Percentiles rank a stretch among this genome's conserved stretches.
These are phyloP conservation scores for Cryptosporidium bovis DNA, from an alignment of 169 alveolate genomes.

Conservation along the genomic window DNA sequence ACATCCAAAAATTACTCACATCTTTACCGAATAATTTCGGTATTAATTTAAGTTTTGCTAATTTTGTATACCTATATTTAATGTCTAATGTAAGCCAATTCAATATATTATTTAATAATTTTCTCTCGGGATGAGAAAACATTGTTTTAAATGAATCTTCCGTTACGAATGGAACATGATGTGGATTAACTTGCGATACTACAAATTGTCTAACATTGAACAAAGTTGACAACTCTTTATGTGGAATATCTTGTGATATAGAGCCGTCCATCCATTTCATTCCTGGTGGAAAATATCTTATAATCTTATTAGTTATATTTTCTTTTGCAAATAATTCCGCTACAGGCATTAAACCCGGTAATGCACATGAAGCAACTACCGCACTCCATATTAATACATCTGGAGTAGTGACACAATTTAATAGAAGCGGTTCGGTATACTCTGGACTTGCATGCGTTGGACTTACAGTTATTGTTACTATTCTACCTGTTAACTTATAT, in stretches of 20 bases:
- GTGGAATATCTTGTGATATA: conserved; percentile 73
- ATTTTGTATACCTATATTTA: conserved; percentile 74
- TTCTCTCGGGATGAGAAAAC: conserved; percentile 49
- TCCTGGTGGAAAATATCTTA: conserved; percentile 75
- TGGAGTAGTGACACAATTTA: conserved; percentile 83
- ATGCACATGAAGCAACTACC: conserved; percentile 83
- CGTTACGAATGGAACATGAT: conserved; percentile 76
- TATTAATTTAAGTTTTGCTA: conserved; percentile 72
- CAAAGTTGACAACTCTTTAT: conserved; percentile 56
- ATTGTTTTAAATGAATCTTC: conserved; percentile 12
- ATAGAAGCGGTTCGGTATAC: conserved; percentile 75
- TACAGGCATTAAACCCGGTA: conserved; percentile 79
- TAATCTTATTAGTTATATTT: conserved; percentile 34
- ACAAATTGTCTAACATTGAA: conserved; percentile 76
- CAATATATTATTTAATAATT: conserved; percentile 31
- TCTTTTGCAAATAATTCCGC: conserved; percentile 75
- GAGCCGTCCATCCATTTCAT: conserved; percentile 78
- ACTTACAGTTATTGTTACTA: conserved; percentile 83
- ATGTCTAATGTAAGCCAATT: conserved; percentile 77
- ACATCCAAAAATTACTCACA: conserved; percentile 75
- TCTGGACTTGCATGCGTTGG: conserved; percentile 79
- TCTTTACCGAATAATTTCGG: conserved; percentile 77
- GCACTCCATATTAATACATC: conserved; percentile 84
- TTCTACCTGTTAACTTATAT: conserved; percentile 82
- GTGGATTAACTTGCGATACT: conserved; percentile 77